Percentiles rank a stretch among this genome's conserved stretches.
Evolutionary conservation across 1,139 yeast genomes (phyloP).

Genomic region (Pichia sp.): DNA sequence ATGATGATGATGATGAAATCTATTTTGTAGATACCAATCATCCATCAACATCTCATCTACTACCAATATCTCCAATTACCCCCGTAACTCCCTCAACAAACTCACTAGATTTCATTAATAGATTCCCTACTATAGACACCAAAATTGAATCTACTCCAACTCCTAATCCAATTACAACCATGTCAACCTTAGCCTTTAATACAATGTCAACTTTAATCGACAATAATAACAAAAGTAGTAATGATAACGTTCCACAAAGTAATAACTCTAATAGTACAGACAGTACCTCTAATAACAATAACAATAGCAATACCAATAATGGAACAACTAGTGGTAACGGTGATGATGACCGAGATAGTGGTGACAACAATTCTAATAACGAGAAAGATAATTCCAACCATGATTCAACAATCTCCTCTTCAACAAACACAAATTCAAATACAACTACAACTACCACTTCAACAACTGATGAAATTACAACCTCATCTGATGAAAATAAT

Average conservation of each 20-base stretch:
- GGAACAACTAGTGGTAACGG: not conserved
- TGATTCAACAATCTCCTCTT: not conserved
- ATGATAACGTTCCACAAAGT: not conserved
- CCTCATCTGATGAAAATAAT: conserved; percentile 5
- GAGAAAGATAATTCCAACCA: not conserved
- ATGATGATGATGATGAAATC: not conserved
- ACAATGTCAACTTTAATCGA: too few species aligned
- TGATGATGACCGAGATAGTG: not conserved
- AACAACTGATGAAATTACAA: not conserved
- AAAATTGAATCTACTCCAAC: too few species aligned
- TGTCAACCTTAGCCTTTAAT: too few species aligned
- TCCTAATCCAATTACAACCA: too few species aligned
- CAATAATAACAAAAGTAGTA: not conserved
- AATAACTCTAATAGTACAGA: not conserved
- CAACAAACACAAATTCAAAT: not conserved
- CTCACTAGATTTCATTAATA: too few species aligned
- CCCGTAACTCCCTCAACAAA: too few species aligned
- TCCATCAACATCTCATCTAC: not conserved
- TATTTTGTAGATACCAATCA: not conserved
- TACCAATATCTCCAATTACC: not conserved
- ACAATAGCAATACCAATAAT: not conserved
- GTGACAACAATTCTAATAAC: not conserved
- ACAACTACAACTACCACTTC: not conserved
- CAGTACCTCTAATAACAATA: not conserved
- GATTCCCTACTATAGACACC: too few species aligned